phyloP scores from a whole-genome alignment of 805 yeast genomes.

The Starmerella floris region DNA sequence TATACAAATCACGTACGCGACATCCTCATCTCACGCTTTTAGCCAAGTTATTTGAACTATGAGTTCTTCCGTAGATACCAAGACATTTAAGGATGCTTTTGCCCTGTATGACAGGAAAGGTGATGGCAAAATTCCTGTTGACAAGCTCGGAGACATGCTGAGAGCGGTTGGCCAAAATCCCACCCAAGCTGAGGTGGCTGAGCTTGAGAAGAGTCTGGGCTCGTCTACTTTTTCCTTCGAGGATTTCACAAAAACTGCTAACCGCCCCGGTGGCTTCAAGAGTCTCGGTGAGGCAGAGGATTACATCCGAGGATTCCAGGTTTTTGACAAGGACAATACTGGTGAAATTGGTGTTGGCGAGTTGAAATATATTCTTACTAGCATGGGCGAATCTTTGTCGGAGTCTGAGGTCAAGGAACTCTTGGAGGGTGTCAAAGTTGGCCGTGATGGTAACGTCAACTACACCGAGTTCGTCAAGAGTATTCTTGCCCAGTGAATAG shows the following conservation, averaged over 20 bases:
- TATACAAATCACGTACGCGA: neutral
- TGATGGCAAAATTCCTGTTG: constrained; percentile 74
- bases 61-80: constrained; percentile 25
- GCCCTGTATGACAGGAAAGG: constrained; percentile 94
- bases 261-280: constrained; percentile 68
- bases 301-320: constrained; percentile 91
- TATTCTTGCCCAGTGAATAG: constrained; percentile 66
- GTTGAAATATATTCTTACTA: constrained; percentile 82
- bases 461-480: constrained; percentile 87
- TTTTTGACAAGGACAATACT: constrained; percentile 87
- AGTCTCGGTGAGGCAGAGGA: constrained; percentile 83
- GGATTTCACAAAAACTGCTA: constrained; percentile 59
- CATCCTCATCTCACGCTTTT: neutral
- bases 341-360: constrained; percentile 98
- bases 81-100: constrained; percentile 76
- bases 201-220: constrained; percentile 35
- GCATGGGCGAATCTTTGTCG: constrained; percentile 85
- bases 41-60: neutral
- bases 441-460: constrained; percentile 88
- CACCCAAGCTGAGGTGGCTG: constrained; percentile 71
- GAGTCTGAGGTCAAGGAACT: constrained; percentile 92
- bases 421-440: constrained; percentile 85
- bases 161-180: constrained; percentile 99
- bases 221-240: constrained; percentile 47
- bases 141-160: constrained; percentile 78